Percentiles rank a stretch among this genome's conserved stretches.
These are phyloP conservation scores for Leptomonas seymouri DNA, from an alignment of 208 protist species.

Conservation along the genomic window DNA sequence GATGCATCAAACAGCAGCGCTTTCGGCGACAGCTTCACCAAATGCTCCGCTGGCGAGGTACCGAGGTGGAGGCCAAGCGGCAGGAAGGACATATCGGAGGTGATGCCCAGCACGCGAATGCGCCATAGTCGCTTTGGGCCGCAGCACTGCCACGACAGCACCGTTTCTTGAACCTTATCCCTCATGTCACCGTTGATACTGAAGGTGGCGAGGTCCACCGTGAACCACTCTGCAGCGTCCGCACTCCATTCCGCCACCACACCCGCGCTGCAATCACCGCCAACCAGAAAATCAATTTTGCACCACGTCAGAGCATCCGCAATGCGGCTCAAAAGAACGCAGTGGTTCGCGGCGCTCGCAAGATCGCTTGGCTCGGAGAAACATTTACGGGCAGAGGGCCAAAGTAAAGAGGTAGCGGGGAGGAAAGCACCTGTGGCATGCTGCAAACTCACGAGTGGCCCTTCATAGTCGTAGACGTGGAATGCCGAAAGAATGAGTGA, in stretches of 20 bases:
- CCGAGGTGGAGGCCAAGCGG: conserved; percentile 25
- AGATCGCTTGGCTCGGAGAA: conserved; percentile 5
- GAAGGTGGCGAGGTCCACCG: conserved; percentile 21
- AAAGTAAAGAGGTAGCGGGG: conserved; percentile 20
- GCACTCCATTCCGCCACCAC: conserved; percentile 52
- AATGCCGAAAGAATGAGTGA: conserved; percentile 12
- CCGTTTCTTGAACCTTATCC: conserved; percentile 1
- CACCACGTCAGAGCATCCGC: conserved; percentile 18
- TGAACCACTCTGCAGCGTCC: conserved; percentile 29
- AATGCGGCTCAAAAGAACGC: conserved; percentile 8
- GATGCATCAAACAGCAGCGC: conserved; percentile 7
- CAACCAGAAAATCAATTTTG: conserved; percentile 20
- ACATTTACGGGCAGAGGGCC: conserved; percentile 3
- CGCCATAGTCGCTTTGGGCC: conserved; percentile 27
- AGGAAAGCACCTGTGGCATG: conserved; percentile 16
- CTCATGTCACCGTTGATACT: not conserved
- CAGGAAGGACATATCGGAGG: conserved; percentile 20
- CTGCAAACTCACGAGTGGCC: conserved; percentile 25
- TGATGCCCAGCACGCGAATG: conserved; percentile 24
- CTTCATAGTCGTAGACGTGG: conserved; percentile 27
- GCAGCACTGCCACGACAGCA: conserved; percentile 29
- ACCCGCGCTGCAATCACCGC: conserved; percentile 14
- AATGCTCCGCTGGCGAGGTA: conserved; percentile 11
- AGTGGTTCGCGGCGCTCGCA: conserved; percentile 14
- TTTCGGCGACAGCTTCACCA: conserved; percentile 8